Percentiles rank a stretch among this genome's conserved stretches.
phyloP scores from a whole-genome alignment of 257 asterid species.

The Asclepias syriaca region DNA sequence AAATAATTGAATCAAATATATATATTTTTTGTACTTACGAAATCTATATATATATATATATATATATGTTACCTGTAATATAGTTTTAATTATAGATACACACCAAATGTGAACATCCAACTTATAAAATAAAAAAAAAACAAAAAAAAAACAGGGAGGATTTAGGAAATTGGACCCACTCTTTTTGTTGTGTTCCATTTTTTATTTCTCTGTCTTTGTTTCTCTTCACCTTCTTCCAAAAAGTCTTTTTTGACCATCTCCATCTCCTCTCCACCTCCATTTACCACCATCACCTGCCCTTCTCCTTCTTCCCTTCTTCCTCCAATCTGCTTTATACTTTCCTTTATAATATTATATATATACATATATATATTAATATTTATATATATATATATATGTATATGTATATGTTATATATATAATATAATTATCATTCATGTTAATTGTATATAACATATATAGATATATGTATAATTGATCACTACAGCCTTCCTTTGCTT shows the following conservation, averaged over 20 bases:
- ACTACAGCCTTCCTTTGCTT: background rate
- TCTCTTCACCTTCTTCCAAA: conserved; percentile 2
- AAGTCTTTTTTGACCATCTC: conserved; percentile 28
- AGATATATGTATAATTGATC: conserved; percentile 4
- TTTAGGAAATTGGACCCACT: conserved; percentile 3
- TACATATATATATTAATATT: too few species aligned
- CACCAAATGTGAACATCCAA: too few species aligned
- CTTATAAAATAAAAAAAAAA: too few species aligned
- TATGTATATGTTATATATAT: background rate
- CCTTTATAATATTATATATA: conserved; percentile 23
- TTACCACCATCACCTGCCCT: conserved; percentile 24
- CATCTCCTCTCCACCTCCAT: background rate
- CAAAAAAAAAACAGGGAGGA: background rate
- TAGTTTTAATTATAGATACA: too few species aligned
- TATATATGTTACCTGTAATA: too few species aligned
- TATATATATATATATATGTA: background rate
- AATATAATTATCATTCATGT: conserved; percentile 13
- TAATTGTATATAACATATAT: background rate
- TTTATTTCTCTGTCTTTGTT: conserved; percentile 9
- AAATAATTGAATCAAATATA: too few species aligned
- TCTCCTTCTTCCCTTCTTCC: conserved; percentile 74
- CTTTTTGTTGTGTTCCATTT: background rate
- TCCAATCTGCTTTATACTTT: conserved; percentile 45
- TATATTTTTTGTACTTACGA: too few species aligned
- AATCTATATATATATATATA: too few species aligned